phyloP scores from a whole-genome alignment of 2,329 filamentous ascomycete species.

The Trichoderma citrinoviride region DNA sequence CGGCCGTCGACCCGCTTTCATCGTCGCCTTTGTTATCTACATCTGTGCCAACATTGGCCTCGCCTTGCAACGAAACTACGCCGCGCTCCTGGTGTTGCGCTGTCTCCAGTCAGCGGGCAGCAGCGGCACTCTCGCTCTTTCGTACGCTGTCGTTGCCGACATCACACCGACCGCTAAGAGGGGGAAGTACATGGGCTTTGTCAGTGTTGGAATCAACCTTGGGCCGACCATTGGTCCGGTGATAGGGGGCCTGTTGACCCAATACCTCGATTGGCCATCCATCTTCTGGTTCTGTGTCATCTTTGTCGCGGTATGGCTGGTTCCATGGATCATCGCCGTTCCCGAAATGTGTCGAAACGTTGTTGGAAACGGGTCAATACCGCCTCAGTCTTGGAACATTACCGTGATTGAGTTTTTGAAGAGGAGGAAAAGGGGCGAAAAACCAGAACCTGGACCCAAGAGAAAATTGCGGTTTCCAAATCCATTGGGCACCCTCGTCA shows the following conservation, averaged over 20 bases:
- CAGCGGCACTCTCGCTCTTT: constrained; percentile 68
- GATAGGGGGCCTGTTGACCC: constrained; percentile 60
- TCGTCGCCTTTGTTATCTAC: constrained; percentile 57
- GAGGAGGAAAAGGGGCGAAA: constrained; percentile 35
- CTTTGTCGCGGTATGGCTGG: constrained; percentile 46
- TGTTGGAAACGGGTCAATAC: constrained; percentile 62
- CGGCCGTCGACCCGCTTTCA: constrained; percentile 60
- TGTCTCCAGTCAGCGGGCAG: constrained; percentile 63
- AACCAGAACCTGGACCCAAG: constrained; percentile 35
- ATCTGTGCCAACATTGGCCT: constrained; percentile 58
- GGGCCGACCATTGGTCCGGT: constrained; percentile 57
- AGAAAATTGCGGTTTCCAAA: constrained; percentile 54
- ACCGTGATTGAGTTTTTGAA: constrained; percentile 51
- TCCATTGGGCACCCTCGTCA: constrained; percentile 52
- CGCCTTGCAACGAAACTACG: constrained; percentile 56
- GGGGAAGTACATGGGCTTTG: constrained; percentile 69
- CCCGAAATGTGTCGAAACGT: constrained; percentile 60
- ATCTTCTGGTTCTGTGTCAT: constrained; percentile 70
- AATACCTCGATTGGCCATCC: constrained; percentile 64
- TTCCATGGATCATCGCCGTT: constrained; percentile 54
- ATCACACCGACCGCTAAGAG: constrained; percentile 66
- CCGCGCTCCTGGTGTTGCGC: constrained; percentile 58
- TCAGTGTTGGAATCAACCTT: constrained; percentile 58
- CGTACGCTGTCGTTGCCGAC: constrained; percentile 70
- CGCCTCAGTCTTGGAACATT: constrained; percentile 57